phyloP scores from a whole-genome alignment of 2,329 filamentous ascomycete species.

The Pezicula carpinea region DNA sequence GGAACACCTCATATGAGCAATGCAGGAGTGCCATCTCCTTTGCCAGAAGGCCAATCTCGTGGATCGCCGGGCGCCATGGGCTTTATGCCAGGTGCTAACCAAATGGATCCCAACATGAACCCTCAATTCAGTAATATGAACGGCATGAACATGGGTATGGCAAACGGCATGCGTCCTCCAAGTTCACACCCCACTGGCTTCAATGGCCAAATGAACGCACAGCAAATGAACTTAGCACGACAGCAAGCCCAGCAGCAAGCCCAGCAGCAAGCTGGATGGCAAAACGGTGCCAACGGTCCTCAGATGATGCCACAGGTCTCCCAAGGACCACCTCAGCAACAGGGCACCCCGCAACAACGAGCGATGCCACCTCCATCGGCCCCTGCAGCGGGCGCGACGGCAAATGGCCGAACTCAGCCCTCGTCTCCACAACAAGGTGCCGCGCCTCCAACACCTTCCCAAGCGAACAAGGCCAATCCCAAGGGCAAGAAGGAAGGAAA shows the following conservation, averaged over 20 bases:
- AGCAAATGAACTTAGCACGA: slow-evolving; percentile 50
- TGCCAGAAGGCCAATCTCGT: slow-evolving; percentile 65
- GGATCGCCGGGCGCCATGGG: slow-evolving; percentile 59
- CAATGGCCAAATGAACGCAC: slow-evolving; percentile 51
- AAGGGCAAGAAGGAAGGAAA: slow-evolving; percentile 83
- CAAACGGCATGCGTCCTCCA: slow-evolving; percentile 62
- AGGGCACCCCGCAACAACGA: slow-evolving; percentile 67
- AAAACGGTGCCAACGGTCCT: slow-evolving; percentile 31
- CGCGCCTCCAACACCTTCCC: slow-evolving; percentile 72
- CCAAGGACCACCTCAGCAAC: slow-evolving; percentile 33
- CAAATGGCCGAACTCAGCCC: slow-evolving; percentile 51
- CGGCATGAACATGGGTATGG: slow-evolving; percentile 56
- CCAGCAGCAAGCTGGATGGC: slow-evolving; percentile 31
- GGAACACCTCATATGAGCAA: slow-evolving; percentile 70
- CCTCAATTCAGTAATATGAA: slow-evolving; percentile 51
- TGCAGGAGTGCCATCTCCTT: slow-evolving; percentile 63
- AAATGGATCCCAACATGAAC: slow-evolving; percentile 57
- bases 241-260: slow-evolving; percentile 39
- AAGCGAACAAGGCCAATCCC: slow-evolving; percentile 66
- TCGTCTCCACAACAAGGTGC: slow-evolving; percentile 60
- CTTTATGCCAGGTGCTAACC: slow-evolving; percentile 44
- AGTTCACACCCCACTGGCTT: slow-evolving; percentile 61
- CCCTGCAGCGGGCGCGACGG: slow-evolving; percentile 41
- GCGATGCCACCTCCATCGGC: slow-evolving; percentile 65
- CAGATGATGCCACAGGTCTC: slow-evolving; percentile 42